phyloP scores from a whole-genome alignment of 768 basidiomycete genomes.

The Mycena leptocephala region DNA sequence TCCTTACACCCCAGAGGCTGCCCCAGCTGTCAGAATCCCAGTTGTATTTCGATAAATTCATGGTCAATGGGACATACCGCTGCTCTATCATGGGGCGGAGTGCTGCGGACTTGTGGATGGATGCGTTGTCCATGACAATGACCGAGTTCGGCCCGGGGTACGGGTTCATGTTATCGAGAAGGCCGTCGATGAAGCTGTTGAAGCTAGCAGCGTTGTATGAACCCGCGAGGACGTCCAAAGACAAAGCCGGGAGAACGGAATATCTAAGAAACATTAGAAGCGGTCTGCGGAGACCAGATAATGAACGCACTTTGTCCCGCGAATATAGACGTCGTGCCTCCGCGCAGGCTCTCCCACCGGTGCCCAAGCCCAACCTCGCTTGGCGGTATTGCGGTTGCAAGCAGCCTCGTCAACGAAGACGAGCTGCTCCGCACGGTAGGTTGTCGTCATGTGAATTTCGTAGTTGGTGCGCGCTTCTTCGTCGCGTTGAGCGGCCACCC shows the following conservation, averaged over 20 bases:
- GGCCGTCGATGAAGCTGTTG: slow-evolving; percentile 34
- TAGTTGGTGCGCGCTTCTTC: not conserved
- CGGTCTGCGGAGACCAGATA: not conserved
- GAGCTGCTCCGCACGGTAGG: not conserved
- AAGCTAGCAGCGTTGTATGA: slow-evolving; percentile 36
- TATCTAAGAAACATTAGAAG: not conserved
- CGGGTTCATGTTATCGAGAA: slow-evolving; percentile 49
- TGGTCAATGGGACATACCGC: slow-evolving; percentile 23
- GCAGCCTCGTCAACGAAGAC: slow-evolving; percentile 3
- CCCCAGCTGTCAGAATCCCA: too few species aligned
- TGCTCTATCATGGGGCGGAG: slow-evolving; percentile 37
- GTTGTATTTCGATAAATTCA: too few species aligned
- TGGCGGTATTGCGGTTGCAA: not conserved
- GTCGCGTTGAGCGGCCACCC: not conserved
- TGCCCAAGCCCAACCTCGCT: not conserved
- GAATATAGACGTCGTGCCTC: slow-evolving; percentile 24
- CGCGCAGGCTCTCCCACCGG: not conserved
- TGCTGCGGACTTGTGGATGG: slow-evolving; percentile 42
- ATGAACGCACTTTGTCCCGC: not conserved
- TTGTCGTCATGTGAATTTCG: not conserved
- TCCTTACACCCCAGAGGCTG: not conserved
- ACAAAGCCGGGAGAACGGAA: not conserved
- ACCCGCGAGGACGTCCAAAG: not conserved
- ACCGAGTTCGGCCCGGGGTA: slow-evolving; percentile 43
- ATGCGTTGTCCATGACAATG: too few species aligned